A percentile compares a stretch with the other conserved stretches of the same genome.
These are phyloP conservation scores for Didymella glomerata DNA, from an alignment of 2,329 filamentous ascomycete species.

Conservation along the genomic window DNA sequence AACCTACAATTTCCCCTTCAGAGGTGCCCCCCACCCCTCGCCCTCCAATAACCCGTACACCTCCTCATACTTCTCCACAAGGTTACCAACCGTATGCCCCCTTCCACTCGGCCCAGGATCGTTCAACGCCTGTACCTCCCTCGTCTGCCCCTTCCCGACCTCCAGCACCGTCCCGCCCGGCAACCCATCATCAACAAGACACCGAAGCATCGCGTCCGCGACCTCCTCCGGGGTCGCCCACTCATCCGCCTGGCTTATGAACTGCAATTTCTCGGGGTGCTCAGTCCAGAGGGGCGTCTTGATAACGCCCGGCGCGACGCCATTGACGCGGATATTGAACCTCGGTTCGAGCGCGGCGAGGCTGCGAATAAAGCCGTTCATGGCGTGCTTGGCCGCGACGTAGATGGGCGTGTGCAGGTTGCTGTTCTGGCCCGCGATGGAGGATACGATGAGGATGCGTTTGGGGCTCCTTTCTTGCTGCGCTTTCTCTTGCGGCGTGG, in stretches of 20 bases:
- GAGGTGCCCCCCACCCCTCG: slow-evolving; percentile 57
- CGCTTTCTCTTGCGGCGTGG: slow-evolving; percentile 46
- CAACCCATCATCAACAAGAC: slow-evolving; percentile 61
- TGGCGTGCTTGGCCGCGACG: slow-evolving; percentile 56
- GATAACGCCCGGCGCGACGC: slow-evolving; percentile 67
- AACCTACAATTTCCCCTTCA: slow-evolving; percentile 23
- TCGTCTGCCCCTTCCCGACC: slow-evolving; percentile 61
- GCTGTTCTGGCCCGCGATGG: slow-evolving; percentile 55
- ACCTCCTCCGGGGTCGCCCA: slow-evolving; percentile 71
- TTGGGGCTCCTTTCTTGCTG: slow-evolving; percentile 43
- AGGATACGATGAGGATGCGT: slow-evolving; percentile 57
- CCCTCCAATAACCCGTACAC: slow-evolving; percentile 59
- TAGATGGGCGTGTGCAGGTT: slow-evolving; percentile 55
- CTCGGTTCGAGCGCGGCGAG: slow-evolving; percentile 59
- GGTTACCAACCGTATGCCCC: slow-evolving; percentile 59
- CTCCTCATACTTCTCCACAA: slow-evolving; percentile 55
- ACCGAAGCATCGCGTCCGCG: slow-evolving; percentile 65
- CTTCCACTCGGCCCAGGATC: slow-evolving; percentile 62
- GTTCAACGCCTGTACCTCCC: slow-evolving; percentile 60
- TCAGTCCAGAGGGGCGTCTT: slow-evolving; percentile 70
- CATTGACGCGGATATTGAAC: slow-evolving; percentile 65
- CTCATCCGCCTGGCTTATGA: slow-evolving; percentile 58
- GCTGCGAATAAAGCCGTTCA: slow-evolving; percentile 60
- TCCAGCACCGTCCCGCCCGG: slow-evolving; percentile 61
- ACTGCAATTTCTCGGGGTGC: slow-evolving; percentile 66